Conservation (phyloP, 208 protist species). For the Crithidia fasciculata region DNA sequence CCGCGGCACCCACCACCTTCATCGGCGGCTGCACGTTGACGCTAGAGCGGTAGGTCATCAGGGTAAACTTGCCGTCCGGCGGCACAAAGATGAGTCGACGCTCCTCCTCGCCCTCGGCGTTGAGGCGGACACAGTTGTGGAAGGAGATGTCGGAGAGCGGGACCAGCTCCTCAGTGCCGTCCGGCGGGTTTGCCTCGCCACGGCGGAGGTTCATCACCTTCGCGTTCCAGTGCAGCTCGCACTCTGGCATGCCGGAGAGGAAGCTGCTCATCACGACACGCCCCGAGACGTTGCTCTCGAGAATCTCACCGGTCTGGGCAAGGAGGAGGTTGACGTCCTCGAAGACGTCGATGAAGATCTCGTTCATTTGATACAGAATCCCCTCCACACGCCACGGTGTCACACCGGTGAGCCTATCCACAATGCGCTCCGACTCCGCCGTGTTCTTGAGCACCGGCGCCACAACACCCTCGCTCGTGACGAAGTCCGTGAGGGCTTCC, state of each 20-base stretch:
- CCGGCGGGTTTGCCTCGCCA: conserved; percentile 9
- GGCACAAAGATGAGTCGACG: conserved; percentile 91
- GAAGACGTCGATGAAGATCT: conserved; percentile 98
- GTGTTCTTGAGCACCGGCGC: conserved; percentile 48
- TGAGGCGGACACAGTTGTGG: conserved; percentile 98
- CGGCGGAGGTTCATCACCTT: conserved; percentile 24
- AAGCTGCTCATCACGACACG: conserved; percentile 96
- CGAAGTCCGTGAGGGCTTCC: conserved; percentile 92
- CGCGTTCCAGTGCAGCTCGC: conserved; percentile 96
- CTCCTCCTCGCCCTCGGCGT: conserved; percentile 85
- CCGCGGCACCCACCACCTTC: conserved; percentile 83
- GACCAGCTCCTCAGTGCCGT: conserved; percentile 38
- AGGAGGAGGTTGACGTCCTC: conserved; percentile 97
- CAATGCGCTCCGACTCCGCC: conserved; percentile 56
- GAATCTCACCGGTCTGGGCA: conserved; percentile 87
- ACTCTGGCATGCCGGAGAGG: conserved; percentile 98
- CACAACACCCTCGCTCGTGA: conserved; percentile 81
- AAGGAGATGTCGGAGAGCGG: conserved; percentile 96
- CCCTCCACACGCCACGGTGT: conserved; percentile 93
- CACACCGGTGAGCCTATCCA: conserved; percentile 90
- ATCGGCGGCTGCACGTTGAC: conserved; percentile 95
- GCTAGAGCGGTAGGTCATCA: conserved; percentile 97
- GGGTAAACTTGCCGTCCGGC: conserved; percentile 97
- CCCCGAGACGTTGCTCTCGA: conserved; percentile 94
- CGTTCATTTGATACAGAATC: conserved; percentile 96